Evolutionary conservation across 164 flowering plant species (phyloP).

Genomic region (Amborella trichopoda): DNA sequence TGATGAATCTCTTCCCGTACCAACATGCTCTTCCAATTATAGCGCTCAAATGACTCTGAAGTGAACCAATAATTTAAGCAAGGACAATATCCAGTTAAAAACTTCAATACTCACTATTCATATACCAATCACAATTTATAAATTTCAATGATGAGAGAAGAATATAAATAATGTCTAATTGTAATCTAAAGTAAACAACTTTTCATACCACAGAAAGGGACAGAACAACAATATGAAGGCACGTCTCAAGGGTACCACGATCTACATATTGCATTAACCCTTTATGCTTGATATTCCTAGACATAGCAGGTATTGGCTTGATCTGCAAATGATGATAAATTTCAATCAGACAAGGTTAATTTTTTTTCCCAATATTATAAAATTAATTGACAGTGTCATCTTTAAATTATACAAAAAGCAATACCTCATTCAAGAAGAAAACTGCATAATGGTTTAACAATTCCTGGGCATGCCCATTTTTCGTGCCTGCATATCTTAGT

Average conservation of each 20-base stretch:
- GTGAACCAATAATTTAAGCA: no score
- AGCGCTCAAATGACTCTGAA: no score
- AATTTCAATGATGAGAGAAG: no score
- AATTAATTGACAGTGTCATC: background rate
- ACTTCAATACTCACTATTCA: no score
- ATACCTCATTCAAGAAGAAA: conserved; percentile 86
- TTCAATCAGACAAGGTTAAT: background rate
- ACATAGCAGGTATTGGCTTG: conserved; percentile 45
- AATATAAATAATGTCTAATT: no score
- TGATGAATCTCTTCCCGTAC: no score
- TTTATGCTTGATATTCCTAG: conserved; percentile 43
- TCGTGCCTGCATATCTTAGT: conserved; percentile 85
- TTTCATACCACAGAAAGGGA: conserved; percentile 68
- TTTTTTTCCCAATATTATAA: background rate
- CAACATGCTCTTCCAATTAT: no score
- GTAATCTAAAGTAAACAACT: no score
- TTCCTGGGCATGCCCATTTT: conserved; percentile 77
- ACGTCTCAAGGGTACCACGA: conserved; percentile 76
- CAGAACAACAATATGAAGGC: conserved; percentile 83
- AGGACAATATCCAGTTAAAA: no score
- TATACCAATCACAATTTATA: no score
- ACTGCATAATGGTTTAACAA: conserved; percentile 71
- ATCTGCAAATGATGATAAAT: conserved; percentile 33
- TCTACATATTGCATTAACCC: conserved; percentile 75
- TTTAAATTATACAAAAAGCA: background rate